Evolutionary conservation across 106 monocot genomes (phyloP).

Genomic region (Ottelia alismoides): DNA sequence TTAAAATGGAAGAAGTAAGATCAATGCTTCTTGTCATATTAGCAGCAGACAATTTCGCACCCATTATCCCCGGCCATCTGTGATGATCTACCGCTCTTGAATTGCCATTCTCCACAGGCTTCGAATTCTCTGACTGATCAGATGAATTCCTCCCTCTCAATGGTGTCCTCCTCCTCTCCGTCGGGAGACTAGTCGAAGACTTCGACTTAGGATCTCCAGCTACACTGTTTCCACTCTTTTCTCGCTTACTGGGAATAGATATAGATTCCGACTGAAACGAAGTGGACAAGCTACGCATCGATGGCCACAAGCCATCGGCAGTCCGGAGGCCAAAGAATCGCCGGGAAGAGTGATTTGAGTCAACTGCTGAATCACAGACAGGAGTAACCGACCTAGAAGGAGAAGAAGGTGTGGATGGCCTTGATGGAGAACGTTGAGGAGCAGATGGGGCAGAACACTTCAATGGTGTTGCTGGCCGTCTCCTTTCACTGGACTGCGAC

Average conservation of each 20-base stretch:
- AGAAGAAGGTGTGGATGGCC: constrained; percentile 26
- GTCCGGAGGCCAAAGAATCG: constrained; percentile 11
- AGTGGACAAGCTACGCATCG: constrained; percentile 60
- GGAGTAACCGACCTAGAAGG: constrained; percentile 47
- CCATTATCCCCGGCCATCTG: constrained; percentile 42
- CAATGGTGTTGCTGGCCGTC: constrained; percentile 27
- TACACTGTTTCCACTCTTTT: constrained; percentile 8
- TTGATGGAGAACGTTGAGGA: constrained; percentile 14
- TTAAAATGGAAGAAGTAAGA: constrained; percentile 16
- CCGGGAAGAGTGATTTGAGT: constrained; percentile 21
- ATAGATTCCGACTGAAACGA: constrained; percentile 55
- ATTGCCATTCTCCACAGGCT: constrained; percentile 31
- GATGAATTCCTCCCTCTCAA: constrained; percentile 41
- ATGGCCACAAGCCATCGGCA: constrained; percentile 69
- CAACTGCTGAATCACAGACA: constrained; percentile 26
- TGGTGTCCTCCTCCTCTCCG: constrained; percentile 56
- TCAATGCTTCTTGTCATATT: constrained; percentile 34
- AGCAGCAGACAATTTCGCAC: constrained; percentile 21
- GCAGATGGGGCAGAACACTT: constrained; percentile 22
- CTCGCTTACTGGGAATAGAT: constrained; percentile 22
- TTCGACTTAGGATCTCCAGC: constrained; percentile 27
- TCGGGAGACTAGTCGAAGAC: constrained; percentile 4
- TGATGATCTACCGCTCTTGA: constrained; percentile 41
- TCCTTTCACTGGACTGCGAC: constrained; percentile 60
- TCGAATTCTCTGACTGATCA: constrained; percentile 59